Base-by-base conservation (phyloP, 73 alveolate genomes). In the Paramecium caudatum region DNA sequence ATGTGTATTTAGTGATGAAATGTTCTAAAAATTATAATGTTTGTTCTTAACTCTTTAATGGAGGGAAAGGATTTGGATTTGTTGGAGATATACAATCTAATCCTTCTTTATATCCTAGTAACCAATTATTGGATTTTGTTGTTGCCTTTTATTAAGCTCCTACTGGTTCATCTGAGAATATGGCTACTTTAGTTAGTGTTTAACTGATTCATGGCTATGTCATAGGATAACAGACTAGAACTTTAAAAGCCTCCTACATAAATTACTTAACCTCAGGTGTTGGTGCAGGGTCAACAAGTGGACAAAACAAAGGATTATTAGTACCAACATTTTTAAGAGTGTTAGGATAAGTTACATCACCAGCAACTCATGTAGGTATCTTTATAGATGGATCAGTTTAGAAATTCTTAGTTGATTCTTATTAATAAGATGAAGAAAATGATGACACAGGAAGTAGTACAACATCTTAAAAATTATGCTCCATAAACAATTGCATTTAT, bases 91-190 rank as follows among this genome's bases (percentile, higher is more conserved):
- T 74, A 41, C 43, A 39, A 41, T 19, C 30, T 3, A 21, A 74
- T 3, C 25, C 62, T 36, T 27, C 88, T 17, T 41, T 74, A 39
- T 74, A 74, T 43, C 88, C 88, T 1, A 41, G 69, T 3, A 25
- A 74, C 15, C 16, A n/a, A 13, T 27, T 37, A 8, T 21, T 74
- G 8, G 88, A 74, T 13, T 74, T 74, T 41, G 55, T 74, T 3
- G 88, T 74, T n/a, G 62, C 88, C 17, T 74, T 74, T 8, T 41
- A 74, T 17, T n/a, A 74, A 16, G 88, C 55, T 37, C 62, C 65
- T 12, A 21, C 88, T 39, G 88, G 88, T 16, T 27, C 88, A 17
- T 15, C 88, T 5, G 62, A 41, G 43, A 15, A 19, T 8, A 43
- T 27, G 43, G 62, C 88, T 45, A 41, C 23, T 16, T 43, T 74